phyloP scores from a whole-genome alignment of 306 rosid species.

The cucumber (Cucumis sativus) region DNA sequence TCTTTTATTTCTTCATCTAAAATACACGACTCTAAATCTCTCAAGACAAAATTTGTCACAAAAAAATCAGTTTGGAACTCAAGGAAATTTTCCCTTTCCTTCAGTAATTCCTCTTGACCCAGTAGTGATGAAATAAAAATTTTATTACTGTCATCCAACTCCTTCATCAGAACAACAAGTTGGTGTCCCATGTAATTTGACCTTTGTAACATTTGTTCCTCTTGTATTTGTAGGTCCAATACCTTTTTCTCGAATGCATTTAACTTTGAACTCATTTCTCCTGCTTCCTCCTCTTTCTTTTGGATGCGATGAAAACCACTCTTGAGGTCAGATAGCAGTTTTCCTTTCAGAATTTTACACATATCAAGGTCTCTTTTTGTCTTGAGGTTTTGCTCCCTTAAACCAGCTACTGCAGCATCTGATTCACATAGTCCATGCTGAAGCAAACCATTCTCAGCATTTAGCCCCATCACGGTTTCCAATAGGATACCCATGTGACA shows the following conservation, averaged over 20 bases:
- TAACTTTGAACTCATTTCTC: slow-evolving; percentile 48
- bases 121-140: slow-evolving; percentile 33
- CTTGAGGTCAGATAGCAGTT: slow-evolving; percentile 70
- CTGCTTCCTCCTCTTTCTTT: slow-evolving; percentile 64
- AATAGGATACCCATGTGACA: slow-evolving; percentile 78
- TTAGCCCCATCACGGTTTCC: slow-evolving; percentile 81
- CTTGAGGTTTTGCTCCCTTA: slow-evolving; percentile 62
- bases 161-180: slow-evolving; percentile 64
- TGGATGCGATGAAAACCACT: slow-evolving; percentile 58
- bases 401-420: slow-evolving; percentile 44
- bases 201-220: slow-evolving; percentile 71
- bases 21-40: slow-evolving; percentile 59
- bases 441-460: slow-evolving; percentile 80
- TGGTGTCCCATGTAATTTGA: slow-evolving; percentile 70
- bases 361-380: slow-evolving; percentile 72
- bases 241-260: slow-evolving; percentile 48
- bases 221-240: slow-evolving; percentile 68
- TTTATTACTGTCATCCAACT: slow-evolving; percentile 45
- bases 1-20: slow-evolving; percentile 38
- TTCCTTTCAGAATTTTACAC: slow-evolving; percentile 66
- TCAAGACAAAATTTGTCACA: slow-evolving; percentile 38
- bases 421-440: slow-evolving; percentile 66
- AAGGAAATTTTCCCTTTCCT: slow-evolving; percentile 31
- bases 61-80: slow-evolving; percentile 47
- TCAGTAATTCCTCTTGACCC: slow-evolving; percentile 47